Percentiles rank a stretch among this genome's conserved stretches.
These are phyloP conservation scores for Massarina eburnea DNA, from an alignment of 2,329 filamentous ascomycete genomes.

Conservation along the genomic window DNA sequence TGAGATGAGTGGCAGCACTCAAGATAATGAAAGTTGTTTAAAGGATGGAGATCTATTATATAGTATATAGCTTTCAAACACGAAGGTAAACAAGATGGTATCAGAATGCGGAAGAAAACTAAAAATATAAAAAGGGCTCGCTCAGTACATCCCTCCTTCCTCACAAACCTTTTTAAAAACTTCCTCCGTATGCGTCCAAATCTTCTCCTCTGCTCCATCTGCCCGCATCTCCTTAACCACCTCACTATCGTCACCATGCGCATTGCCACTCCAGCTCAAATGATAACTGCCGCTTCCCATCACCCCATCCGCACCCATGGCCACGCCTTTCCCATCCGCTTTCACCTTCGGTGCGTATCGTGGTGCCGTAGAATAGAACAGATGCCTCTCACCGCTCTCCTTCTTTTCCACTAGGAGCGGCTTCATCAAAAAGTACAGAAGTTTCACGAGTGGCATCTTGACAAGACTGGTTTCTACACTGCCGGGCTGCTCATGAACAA, in stretches of 20 bases:
- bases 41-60: neutral
- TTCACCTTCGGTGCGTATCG: conserved; percentile 21
- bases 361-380: conserved; percentile 32
- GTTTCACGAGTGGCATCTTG: conserved; percentile 8
- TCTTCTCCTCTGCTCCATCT: conserved; percentile 26
- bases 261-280: conserved; percentile 27
- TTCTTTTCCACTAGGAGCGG: conserved; percentile 20
- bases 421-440: conserved; percentile 13
- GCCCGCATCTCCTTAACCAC: conserved; percentile 20
- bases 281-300: conserved; percentile 30
- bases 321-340: conserved; percentile 12
- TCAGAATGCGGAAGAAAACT: neutral
- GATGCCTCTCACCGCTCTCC: conserved; percentile 39
- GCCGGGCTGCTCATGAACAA: conserved; percentile 32
- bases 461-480: conserved; percentile 23
- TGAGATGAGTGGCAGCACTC: neutral
- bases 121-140: neutral
- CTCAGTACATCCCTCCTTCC: conserved; percentile 22
- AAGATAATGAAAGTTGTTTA: neutral
- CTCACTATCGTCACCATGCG: conserved; percentile 15
- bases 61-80: neutral
- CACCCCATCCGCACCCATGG: conserved; percentile 23
- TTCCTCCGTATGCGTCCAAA: conserved; percentile 36
- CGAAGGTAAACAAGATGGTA: neutral
- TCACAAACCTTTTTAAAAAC: conserved; percentile 33